Percentiles rank a stretch among this genome's conserved stretches.
phyloP scores from a whole-genome alignment of 805 yeast species.

The Priceomyces melissophilus region DNA sequence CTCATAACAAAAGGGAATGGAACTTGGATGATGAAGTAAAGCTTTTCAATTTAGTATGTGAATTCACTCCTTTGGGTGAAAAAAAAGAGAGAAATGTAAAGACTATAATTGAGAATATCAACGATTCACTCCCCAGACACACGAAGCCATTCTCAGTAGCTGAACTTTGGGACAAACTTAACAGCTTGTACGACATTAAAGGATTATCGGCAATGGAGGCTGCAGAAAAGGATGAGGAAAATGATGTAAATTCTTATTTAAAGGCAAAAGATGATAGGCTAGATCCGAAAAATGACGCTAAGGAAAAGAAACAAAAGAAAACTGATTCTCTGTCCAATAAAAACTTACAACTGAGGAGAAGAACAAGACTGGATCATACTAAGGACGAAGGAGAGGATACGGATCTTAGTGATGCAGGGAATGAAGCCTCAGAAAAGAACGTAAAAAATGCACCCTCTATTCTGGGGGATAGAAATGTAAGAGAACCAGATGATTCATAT shows the following conservation, averaged over 20 bases:
- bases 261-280: slow-evolving; percentile 6
- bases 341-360: slow-evolving; percentile 1
- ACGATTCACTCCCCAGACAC: slow-evolving; percentile 20
- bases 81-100: slow-evolving; percentile 42
- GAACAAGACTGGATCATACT: not conserved
- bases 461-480: slow-evolving; percentile 5
- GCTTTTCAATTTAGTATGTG: slow-evolving; percentile 59
- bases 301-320: slow-evolving; percentile 3
- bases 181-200: slow-evolving; percentile 50
- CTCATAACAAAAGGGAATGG: slow-evolving; percentile 42
- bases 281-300: slow-evolving; percentile 6
- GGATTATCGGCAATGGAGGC: slow-evolving; percentile 48
- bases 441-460: slow-evolving; percentile 5
- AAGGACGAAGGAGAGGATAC: slow-evolving; percentile 10
- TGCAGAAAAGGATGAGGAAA: slow-evolving; percentile 15
- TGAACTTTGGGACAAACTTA: slow-evolving; percentile 59
- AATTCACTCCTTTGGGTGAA: slow-evolving; percentile 65
- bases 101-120: slow-evolving; percentile 38
- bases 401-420: slow-evolving; percentile 11
- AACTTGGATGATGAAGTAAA: slow-evolving; percentile 57
- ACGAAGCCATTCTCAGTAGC: slow-evolving; percentile 33
- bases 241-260: slow-evolving; percentile 9
- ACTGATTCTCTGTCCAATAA: not conserved
- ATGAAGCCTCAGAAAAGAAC: slow-evolving; percentile 7
- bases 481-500: slow-evolving; percentile 10